A percentile compares a stretch with the other conserved stretches of the same genome.
Conservation (phyloP, 1,139 yeast species). For the Protomyces pachydermus region DNA sequence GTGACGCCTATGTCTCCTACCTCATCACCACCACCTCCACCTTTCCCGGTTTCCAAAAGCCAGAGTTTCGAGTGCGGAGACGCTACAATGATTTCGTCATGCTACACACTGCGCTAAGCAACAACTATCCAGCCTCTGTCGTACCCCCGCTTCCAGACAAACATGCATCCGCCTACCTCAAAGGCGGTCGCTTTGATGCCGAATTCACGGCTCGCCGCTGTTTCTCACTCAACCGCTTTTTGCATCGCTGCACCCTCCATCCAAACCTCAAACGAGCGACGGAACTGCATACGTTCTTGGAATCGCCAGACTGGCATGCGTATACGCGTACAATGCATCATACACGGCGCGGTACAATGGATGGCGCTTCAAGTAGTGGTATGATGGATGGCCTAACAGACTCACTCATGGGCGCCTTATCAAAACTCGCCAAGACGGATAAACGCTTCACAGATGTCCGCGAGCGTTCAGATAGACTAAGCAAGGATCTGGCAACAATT, state of each 20-base stretch:
- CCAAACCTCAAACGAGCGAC: conserved; percentile 66
- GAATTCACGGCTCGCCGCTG: conserved; percentile 81
- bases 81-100: conserved; percentile 79
- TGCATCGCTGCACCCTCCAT: conserved; percentile 68
- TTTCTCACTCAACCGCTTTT: conserved; percentile 72
- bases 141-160: conserved; percentile 95
- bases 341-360: conserved; percentile 29
- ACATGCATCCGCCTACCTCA: conserved; percentile 68
- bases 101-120: conserved; percentile 64
- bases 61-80: conserved; percentile 58
- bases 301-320: conserved; percentile 77
- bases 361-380: conserved; percentile 34
- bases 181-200: conserved; percentile 83
- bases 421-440: conserved; percentile 67
- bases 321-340: conserved; percentile 55
- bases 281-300: conserved; percentile 69
- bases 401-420: conserved; percentile 84
- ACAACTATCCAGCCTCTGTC: conserved; percentile 77
- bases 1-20: conserved; percentile 73
- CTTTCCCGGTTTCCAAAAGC: conserved; percentile 45
- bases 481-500: conserved; percentile 71
- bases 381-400: conserved; percentile 70
- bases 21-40: conserved; percentile 60
- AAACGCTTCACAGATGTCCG: conserved; percentile 79
- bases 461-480: conserved; percentile 74